Conservation (phyloP, 352 stramenopile genomes). For the Globisporangium carolinianum region DNA sequence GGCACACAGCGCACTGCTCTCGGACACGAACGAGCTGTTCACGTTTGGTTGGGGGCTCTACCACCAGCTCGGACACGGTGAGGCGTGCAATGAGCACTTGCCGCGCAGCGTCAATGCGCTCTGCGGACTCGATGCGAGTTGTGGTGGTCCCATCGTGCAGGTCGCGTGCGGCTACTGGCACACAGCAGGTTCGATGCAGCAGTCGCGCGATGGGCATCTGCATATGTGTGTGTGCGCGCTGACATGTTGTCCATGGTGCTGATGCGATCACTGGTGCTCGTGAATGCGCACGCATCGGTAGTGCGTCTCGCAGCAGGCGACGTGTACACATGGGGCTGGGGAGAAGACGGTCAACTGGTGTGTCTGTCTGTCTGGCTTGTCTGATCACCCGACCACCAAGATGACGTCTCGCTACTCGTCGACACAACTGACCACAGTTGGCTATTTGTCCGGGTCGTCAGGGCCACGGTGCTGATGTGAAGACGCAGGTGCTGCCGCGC, state of each 20-base stretch:
- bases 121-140: conserved; percentile 31
- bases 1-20: conserved; percentile 45
- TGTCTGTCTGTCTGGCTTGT: conserved; percentile 2
- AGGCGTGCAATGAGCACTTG: conserved; percentile 22
- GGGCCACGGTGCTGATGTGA: conserved; percentile 12
- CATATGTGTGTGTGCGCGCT: no score
- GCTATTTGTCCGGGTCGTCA: not conserved
- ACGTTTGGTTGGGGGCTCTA: conserved; percentile 80
- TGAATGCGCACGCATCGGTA: conserved; percentile 1
- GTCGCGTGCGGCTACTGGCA: conserved; percentile 74
- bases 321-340: conserved; percentile 79
- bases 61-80: conserved; percentile 65
- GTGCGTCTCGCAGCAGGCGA: conserved; percentile 48
- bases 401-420: not conserved
- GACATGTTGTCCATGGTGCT: not conserved
- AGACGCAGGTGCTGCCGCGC: conserved; percentile 31
- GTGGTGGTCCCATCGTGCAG: conserved; percentile 23
- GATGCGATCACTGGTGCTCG: not conserved
- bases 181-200: conserved; percentile 30
- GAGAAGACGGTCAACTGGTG: conserved; percentile 64
- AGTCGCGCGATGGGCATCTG: not conserved
- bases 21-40: conserved; percentile 25
- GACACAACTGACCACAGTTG: not conserved
- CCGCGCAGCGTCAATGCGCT: conserved; percentile 36
- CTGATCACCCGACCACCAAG: not conserved